These are phyloP conservation scores for Carex littledalei DNA, from an alignment of 176 grass and related monocot genomes.

Conservation along the genomic window DNA sequence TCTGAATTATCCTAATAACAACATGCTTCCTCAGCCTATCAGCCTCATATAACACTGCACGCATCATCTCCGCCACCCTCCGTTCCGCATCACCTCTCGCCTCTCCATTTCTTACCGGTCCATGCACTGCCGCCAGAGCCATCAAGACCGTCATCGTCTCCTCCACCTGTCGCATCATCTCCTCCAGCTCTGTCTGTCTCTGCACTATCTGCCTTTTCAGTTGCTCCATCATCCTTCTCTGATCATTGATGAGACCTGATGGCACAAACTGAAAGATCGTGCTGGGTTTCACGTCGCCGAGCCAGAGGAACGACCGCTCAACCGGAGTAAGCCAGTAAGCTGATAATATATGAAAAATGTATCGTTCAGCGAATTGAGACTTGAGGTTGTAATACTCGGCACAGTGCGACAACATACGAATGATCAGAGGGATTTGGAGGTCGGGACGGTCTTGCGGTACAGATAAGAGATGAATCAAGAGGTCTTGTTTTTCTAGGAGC, in stretches of 20 bases:
- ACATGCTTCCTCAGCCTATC: conserved; percentile 17
- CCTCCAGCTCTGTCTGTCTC: neutral
- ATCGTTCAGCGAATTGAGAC: conserved; percentile 14
- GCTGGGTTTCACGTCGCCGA: neutral
- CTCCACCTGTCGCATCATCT: neutral
- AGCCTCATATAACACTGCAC: conserved; percentile 1
- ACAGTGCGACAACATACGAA: neutral
- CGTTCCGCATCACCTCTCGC: neutral
- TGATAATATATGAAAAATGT: conserved; percentile 23
- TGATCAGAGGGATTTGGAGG: conserved; percentile 15
- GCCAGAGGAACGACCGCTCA: neutral
- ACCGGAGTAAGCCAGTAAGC: conserved; percentile 19
- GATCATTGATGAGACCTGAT: neutral
- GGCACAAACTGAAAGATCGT: conserved; percentile 10
- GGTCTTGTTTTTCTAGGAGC: neutral
- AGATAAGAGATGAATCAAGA: neutral
- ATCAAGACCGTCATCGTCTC: neutral
- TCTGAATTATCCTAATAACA: neutral
- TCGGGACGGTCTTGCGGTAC: conserved; percentile 15
- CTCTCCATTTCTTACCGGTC: neutral
- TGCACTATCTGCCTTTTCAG: neutral
- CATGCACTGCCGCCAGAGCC: neutral
- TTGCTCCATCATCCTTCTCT: neutral
- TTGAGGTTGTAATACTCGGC: neutral
- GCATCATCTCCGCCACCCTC: conserved; percentile 4